These are phyloP conservation scores for Heterobasidion occidentale DNA, from an alignment of 1,284 basidiomycete species.

Conservation along the genomic window DNA sequence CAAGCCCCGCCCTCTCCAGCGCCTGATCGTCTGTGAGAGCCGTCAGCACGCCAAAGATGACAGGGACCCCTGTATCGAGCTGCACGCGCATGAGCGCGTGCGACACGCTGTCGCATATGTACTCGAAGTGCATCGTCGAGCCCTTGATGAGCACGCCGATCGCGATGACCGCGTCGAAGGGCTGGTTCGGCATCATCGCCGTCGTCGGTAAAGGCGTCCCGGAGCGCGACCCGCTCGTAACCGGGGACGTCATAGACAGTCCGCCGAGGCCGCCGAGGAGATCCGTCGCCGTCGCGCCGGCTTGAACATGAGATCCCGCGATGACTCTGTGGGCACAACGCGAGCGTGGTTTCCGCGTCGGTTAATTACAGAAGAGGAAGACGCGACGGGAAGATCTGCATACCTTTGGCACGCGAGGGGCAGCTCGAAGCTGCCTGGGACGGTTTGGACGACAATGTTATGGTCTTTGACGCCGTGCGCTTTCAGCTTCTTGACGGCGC, in stretches of 20 bases:
- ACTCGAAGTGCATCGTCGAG: slow-evolving; percentile 96
- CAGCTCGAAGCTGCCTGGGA: slow-evolving; percentile 94
- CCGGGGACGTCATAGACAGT: slow-evolving; percentile 22
- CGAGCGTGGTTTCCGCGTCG: neutral
- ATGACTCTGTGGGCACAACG: slow-evolving; percentile 52
- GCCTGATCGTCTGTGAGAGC: slow-evolving; percentile 93
- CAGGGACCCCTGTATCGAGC: slow-evolving; percentile 89
- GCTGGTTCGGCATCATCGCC: slow-evolving; percentile 42
- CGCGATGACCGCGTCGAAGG: slow-evolving; percentile 93
- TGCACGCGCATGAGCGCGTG: slow-evolving; percentile 93
- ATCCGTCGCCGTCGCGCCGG: slow-evolving; percentile 65
- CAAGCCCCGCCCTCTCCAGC: slow-evolving; percentile 83
- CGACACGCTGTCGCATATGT: slow-evolving; percentile 91
- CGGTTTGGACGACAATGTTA: slow-evolving; percentile 88
- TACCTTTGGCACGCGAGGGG: slow-evolving; percentile 80
- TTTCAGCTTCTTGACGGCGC: slow-evolving; percentile 72
- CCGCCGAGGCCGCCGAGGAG: slow-evolving; percentile 61
- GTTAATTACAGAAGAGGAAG: neutral
- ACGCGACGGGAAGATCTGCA: slow-evolving; percentile 12
- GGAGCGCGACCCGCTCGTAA: slow-evolving; percentile 34
- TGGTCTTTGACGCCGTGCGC: slow-evolving; percentile 81
- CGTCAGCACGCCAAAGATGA: slow-evolving; percentile 96
- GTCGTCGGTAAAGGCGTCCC: slow-evolving; percentile 39
- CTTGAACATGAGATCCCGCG: slow-evolving; percentile 77
- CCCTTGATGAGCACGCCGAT: slow-evolving; percentile 98